Conservation (phyloP, 2,329 filamentous ascomycete species). For the Ascochyta fabae region DNA sequence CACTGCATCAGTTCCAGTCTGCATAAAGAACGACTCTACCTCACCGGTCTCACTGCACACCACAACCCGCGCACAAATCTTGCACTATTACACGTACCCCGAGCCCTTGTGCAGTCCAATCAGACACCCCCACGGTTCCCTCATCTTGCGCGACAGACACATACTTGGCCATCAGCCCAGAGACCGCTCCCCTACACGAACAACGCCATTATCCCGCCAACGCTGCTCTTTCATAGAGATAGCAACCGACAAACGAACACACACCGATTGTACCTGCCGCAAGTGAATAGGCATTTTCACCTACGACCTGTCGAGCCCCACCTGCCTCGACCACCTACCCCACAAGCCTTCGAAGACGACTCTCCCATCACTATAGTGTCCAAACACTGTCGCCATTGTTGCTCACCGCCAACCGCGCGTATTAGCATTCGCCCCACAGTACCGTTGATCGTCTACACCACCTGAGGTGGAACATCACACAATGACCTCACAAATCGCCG, state of each 20-base stretch:
- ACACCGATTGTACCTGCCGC: conserved; percentile 19
- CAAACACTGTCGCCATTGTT: conserved; percentile 24
- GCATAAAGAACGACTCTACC: conserved; percentile 38
- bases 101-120: conserved; percentile 15
- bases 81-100: conserved; percentile 22
- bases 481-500: conserved; percentile 60
- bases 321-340: conserved; percentile 19
- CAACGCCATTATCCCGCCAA: conserved; percentile 14
- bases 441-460: conserved; percentile 25
- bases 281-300: conserved; percentile 21
- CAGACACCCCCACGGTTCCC: conserved; percentile 13
- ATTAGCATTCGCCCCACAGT: conserved; percentile 13
- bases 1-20: conserved; percentile 33
- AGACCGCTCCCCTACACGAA: conserved; percentile 24
- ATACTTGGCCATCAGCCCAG: conserved; percentile 8
- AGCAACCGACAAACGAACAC: conserved; percentile 8
- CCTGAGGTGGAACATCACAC: conserved; percentile 36
- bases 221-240: conserved; percentile 16
- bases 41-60: conserved; percentile 32
- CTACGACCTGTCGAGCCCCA: conserved; percentile 23
- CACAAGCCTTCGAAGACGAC: conserved; percentile 19
- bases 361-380: conserved; percentile 24
- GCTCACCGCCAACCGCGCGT: conserved; percentile 22
- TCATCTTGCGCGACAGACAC: conserved; percentile 18
- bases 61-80: conserved; percentile 36